Percentiles rank a stretch among this genome's conserved stretches.
phyloP scores from a whole-genome alignment of 345 rosid genomes.

The Raphanus sativus region DNA sequence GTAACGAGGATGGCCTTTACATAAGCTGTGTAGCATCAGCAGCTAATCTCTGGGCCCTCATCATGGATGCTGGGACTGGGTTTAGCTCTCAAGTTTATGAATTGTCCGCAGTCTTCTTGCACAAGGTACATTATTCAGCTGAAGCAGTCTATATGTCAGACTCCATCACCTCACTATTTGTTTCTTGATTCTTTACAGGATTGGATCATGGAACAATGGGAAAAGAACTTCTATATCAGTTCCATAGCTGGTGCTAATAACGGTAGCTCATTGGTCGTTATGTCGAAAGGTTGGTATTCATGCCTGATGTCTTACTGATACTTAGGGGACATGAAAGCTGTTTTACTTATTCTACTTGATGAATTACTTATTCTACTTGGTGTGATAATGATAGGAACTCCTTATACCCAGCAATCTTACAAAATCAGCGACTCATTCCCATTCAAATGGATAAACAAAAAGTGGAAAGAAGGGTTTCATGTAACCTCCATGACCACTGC shows the following conservation, averaged over 20 bases:
- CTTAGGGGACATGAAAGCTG: neutral
- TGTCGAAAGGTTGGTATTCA: slow-evolving; percentile 77
- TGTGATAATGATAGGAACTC: slow-evolving; percentile 60
- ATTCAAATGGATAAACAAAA: slow-evolving; percentile 95
- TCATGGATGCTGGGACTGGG: slow-evolving; percentile 99
- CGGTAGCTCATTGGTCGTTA: slow-evolving; percentile 90
- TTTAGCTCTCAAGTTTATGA: slow-evolving; percentile 86
- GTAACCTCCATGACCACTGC: slow-evolving; percentile 97
- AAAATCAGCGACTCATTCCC: slow-evolving; percentile 98
- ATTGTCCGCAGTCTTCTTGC: slow-evolving; percentile 74
- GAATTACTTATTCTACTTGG: slow-evolving; percentile 5
- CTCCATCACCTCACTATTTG: slow-evolving; percentile 18
- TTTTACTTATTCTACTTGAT: neutral
- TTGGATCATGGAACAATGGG: slow-evolving; percentile 99
- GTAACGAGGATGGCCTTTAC: slow-evolving; percentile 82
- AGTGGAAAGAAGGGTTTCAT: slow-evolving; percentile 98
- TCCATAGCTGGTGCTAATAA: slow-evolving; percentile 92
- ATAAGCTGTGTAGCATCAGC: slow-evolving; percentile 90
- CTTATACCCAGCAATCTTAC: slow-evolving; percentile 94
- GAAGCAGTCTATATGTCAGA: slow-evolving; percentile 7
- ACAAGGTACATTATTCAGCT: slow-evolving; percentile 57
- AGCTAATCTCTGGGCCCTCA: slow-evolving; percentile 88
- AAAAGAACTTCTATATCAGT: slow-evolving; percentile 86
- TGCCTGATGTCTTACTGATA: neutral
- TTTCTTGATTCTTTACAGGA: slow-evolving; percentile 53